Base-by-base conservation (phyloP, 768 basidiomycete species). In the Sporobolomyces phaffii region DNA sequence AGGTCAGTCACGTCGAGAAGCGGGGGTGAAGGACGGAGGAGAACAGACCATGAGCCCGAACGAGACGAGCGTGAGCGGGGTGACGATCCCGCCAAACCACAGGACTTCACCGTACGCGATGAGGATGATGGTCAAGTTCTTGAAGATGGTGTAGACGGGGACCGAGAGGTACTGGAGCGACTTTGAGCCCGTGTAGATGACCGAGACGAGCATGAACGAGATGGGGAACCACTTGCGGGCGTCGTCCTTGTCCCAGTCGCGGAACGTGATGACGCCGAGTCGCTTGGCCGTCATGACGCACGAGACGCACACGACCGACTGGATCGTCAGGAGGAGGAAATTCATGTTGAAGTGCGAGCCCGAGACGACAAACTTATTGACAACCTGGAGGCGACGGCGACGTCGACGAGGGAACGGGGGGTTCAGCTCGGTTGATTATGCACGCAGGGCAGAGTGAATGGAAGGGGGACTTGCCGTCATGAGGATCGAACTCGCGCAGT, bases 121-220 rank as follows among this genome's bases (percentile, higher is more conserved):
- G 33, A 99, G 83, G 72, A 99, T 98, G 74, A 98, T 99, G n/a
- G 96, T 97, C 75, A 98, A 76, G 77, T 99, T 99, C 79, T 99
- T 99, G 84, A 98, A 98, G 70, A 99, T 98, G 1, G 96, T 98
- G 79, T 97, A 99, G 31, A 72, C 60, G 0, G 96, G 96, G 78
- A 99, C 98, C 71, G 86, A 89, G 53, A 99, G 82, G 79, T 86
- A 91, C 93, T 98, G 96, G 77, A 99, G 81, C 76, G 90, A 91
- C 79, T 99, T 99, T 28, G 90, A 92, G 5, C 96, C 96, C 0
- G 96, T 97, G 77, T 99, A 99, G 75, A 99, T 98, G 52, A 98
- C 94, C 58, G 82, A 83, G 53, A 98, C 96, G 48, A 98, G 85
- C 70, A 93, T 80, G 72, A 87, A 86, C 73, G 91, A 93, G 75